Conservation (phyloP, 2,329 filamentous ascomycete genomes). For the Fusarium burgessii region DNA sequence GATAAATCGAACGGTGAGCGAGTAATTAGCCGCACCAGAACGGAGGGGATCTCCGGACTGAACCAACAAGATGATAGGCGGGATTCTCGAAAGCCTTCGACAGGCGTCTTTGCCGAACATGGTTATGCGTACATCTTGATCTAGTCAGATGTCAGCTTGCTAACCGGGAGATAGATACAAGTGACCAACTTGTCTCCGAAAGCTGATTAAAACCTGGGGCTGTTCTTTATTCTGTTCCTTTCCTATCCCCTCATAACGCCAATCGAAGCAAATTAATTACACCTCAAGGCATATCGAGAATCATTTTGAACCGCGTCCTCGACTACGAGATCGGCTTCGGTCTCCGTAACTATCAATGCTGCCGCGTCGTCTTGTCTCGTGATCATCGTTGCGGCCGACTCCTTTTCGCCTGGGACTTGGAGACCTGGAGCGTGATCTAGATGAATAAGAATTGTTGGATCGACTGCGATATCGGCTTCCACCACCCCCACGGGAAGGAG, state of each 20-base stretch:
- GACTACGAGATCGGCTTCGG: slow-evolving; percentile 57
- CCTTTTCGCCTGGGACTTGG: slow-evolving; percentile 52
- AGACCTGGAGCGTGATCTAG: slow-evolving; percentile 62
- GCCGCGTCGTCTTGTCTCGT: slow-evolving; percentile 55
- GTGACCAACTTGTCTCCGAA: slow-evolving; percentile 41
- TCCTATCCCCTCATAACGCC: slow-evolving; percentile 36
- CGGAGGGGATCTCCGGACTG: slow-evolving; percentile 30
- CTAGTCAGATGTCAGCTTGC: slow-evolving; percentile 42
- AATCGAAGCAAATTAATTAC: slow-evolving; percentile 36
- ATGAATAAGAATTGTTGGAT: slow-evolving; percentile 59
- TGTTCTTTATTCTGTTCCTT: slow-evolving; percentile 9
- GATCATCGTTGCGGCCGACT: slow-evolving; percentile 49
- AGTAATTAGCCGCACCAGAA: slow-evolving; percentile 20
- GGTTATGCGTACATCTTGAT: slow-evolving; percentile 35
- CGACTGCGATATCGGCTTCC: slow-evolving; percentile 59
- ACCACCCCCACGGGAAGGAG: slow-evolving; percentile 50
- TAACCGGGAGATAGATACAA: slow-evolving; percentile 24
- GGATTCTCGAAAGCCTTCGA: slow-evolving; percentile 22
- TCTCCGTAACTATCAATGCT: slow-evolving; percentile 60
- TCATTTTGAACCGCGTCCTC: slow-evolving; percentile 52
- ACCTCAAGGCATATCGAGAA: slow-evolving; percentile 5
- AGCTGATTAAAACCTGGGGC: slow-evolving; percentile 36
- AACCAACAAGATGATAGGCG: slow-evolving; percentile 20
- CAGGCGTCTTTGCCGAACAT: slow-evolving; percentile 22
- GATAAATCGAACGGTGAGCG: slow-evolving; percentile 14